Base-by-base conservation (phyloP, 768 basidiomycete species). In the Russula compacta region DNA sequence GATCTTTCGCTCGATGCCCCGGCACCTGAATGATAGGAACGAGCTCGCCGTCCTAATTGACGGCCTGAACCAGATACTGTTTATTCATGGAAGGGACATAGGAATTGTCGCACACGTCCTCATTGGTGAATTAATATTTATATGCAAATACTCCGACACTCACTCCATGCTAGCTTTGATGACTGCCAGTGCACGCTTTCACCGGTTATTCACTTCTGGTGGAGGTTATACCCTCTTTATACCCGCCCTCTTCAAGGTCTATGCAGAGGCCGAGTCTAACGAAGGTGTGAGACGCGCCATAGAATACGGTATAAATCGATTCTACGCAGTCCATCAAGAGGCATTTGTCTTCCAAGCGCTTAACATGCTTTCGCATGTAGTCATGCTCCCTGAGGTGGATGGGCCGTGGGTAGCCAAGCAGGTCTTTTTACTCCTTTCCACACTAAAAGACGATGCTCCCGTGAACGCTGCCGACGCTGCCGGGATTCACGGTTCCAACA, bases 161-260 rank as follows among this genome's bases (percentile, higher is more conserved):
- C 19, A 44, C 47, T n/a, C 49, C 43, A 2, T 58, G 35, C 48
- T 60, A 87, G 87, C 83, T 6, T 76, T 86, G 35, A 85, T 89
- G 84, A 80, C 83, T 15, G 89, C 88, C 0, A 85, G 83, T 53
- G 87, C 87, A 8, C 82, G 89, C 17, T 92, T 90, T 67, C 78
- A 82, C 35, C 81, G 89, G n/a, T 71, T 92, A 19, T 88, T 91
- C 70, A 81, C 81, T 7, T 82, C 85, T 2, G 83, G 84, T 15
- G 82, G 82, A 35, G 87, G 84, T 29, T 92, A 88, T 69, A 80
- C 79, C 3, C 76, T 91, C 32, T 89, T 90, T 71, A 85, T 92
- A 79, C 84, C 87, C 0, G 78, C 79, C 3, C 73, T 92, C 12
- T 71, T 88, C 67, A 88, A 88, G 67, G 77, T 83, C 24, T 92